Evolutionary conservation across 352 stramenopile genomes (phyloP), one percentile per base, ranked within the genome.

Genomic region (Phytophthora tentaculata): DNA sequence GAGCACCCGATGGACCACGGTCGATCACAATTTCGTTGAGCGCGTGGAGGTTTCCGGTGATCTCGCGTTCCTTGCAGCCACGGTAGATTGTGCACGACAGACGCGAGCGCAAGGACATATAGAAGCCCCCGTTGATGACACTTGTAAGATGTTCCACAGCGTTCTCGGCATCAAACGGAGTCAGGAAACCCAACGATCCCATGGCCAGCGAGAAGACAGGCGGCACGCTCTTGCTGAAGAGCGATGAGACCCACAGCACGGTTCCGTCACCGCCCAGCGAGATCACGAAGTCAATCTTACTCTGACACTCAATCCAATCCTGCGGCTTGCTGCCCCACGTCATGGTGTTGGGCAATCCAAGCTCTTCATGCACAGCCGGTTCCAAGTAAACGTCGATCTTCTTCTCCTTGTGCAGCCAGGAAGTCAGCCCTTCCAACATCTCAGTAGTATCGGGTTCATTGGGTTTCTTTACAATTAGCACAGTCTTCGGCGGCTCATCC

Each of bases 21-120:
- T 99, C 97, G 58, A 99, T 97, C 26, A 99, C 97, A 45, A 99
- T 97, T 84, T 99, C 98, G 75, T 99, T 99, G 32, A 99, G 79
- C 8, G 98, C 97, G 70, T 98, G 94, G 60, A 97, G 86, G 1
- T 91, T 75, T 29, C 76, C 70, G n/a, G 80, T 61, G 17, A 78
- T 74, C 56, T 90, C 80, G 5, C 60, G 69, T 29, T 86, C 77
- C 56, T 90, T 77, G 57, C 83, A 76, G 8, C 73, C 73, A 32
- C 89, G 87, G 23, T 86, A 79, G 60, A 96, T 91, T 39, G 87
- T 84, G 43, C 86, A 88, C 13, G 84, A 74, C 28, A 96, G 68
- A 2, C 89, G 81, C 20, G 88, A 94, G 50, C 89, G 83, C 35
- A 96, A 51, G 20, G 87, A 95, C 75, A 96, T 83, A 64, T 92